These are phyloP conservation scores for Magnolia sinica DNA, from an alignment of 164 flowering plant genomes.

Conservation along the genomic window DNA sequence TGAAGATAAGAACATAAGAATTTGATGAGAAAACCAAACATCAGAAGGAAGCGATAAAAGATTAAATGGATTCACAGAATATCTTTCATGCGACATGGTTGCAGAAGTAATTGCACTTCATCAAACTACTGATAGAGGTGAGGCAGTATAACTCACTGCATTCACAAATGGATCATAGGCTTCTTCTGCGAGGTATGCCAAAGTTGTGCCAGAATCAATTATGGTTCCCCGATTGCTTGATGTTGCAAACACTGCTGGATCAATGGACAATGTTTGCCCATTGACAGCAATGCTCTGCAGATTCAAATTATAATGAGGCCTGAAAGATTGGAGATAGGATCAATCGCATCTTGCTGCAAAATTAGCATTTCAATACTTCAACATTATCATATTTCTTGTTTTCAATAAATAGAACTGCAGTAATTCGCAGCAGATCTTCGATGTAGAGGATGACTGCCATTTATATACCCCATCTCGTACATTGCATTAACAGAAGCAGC, in stretches of 20 bases:
- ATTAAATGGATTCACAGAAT: background rate
- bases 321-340: constrained; percentile 32
- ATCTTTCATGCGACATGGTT: background rate
- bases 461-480: background rate
- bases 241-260: constrained; percentile 69
- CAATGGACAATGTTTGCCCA: constrained; percentile 69
- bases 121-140: background rate
- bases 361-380: background rate
- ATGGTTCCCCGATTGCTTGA: constrained; percentile 76
- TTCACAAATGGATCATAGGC: constrained; percentile 71
- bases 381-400: background rate
- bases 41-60: background rate
- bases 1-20: constrained; percentile 25
- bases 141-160: constrained; percentile 53
- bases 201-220: constrained; percentile 94
- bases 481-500: background rate
- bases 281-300: constrained; percentile 81
- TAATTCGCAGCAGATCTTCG: background rate
- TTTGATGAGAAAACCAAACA: background rate
- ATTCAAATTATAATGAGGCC: constrained; percentile 95
- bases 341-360: constrained; percentile 8
- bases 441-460: background rate
- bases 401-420: too few relatives aligned
- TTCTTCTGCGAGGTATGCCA: constrained; percentile 87
- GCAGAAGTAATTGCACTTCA: background rate